Evolutionary conservation across 139 green algal species (phyloP).

Genomic region (Micromonas commoda): DNA sequence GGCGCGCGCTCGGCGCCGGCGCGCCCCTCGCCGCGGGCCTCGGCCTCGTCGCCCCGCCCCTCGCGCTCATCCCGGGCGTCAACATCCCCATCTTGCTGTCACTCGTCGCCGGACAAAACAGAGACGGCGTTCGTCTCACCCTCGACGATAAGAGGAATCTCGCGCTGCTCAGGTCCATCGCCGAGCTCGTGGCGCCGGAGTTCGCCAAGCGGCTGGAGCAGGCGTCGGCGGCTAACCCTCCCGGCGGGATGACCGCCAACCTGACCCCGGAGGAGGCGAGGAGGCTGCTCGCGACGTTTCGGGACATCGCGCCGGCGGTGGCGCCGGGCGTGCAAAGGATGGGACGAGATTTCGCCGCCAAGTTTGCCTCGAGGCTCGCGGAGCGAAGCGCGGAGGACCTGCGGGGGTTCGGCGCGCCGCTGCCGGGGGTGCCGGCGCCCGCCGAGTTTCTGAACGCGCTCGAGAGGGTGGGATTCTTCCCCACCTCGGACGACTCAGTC

Average conservation of each 20-base stretch:
- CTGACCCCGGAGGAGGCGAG: background rate
- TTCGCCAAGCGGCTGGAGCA: background rate
- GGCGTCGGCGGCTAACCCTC: background rate
- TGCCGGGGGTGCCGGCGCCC: background rate
- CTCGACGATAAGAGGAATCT: conserved; percentile 26
- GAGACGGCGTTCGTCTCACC: conserved; percentile 3
- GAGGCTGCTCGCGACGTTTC: background rate
- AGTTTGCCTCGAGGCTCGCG: background rate
- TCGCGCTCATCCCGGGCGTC: conserved; percentile 5
- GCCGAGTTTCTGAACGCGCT: background rate
- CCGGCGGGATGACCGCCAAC: background rate
- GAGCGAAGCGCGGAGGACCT: conserved; percentile 10
- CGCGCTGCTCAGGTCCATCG: conserved; percentile 3
- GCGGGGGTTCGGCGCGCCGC: background rate
- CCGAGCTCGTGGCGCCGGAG: background rate
- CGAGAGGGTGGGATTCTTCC: too few species aligned
- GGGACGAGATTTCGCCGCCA: background rate
- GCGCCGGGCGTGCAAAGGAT: conserved; percentile 19
- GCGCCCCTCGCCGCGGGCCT: background rate
- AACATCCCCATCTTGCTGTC: conserved; percentile 12
- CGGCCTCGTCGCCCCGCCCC: background rate
- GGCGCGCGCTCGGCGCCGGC: background rate
- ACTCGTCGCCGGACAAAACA: background rate
- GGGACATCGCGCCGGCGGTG: background rate
- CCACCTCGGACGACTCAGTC: too few species aligned